phyloP scores from a whole-genome alignment of 768 basidiomycete species.

The Fomitopsis serialis region DNA sequence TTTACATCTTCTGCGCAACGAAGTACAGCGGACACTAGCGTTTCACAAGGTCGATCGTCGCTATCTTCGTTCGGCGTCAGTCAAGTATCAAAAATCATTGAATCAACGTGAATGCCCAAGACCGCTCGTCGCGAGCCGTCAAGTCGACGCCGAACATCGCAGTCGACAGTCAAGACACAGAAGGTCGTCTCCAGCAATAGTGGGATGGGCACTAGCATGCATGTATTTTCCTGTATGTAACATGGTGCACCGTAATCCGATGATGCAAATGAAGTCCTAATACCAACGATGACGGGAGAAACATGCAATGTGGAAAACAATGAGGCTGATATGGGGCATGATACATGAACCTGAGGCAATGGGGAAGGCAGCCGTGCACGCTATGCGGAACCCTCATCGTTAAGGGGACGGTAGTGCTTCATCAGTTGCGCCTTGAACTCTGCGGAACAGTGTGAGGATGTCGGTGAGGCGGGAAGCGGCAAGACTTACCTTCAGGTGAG shows the following conservation, averaged over 20 bases:
- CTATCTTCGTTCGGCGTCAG: too few species aligned
- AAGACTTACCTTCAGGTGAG: constrained; percentile 51
- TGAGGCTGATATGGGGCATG: constrained; percentile 8
- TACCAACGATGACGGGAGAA: background rate
- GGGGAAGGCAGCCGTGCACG: background rate
- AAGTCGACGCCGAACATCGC: too few species aligned
- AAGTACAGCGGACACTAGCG: too few species aligned
- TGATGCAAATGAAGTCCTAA: background rate
- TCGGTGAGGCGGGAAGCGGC: constrained; percentile 3
- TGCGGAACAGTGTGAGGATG: constrained; percentile 22
- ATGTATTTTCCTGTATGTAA: too few species aligned
- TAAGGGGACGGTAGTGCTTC: constrained; percentile 61
- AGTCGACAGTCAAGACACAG: too few species aligned
- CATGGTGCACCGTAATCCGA: background rate
- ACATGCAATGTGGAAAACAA: background rate
- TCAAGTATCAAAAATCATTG: too few species aligned
- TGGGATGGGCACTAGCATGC: too few species aligned
- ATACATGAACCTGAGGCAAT: background rate
- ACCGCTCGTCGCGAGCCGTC: too few species aligned
- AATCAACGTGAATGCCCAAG: too few species aligned
- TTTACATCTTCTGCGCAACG: too few species aligned
- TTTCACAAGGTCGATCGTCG: too few species aligned
- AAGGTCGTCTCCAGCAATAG: too few species aligned
- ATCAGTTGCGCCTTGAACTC: constrained; percentile 70
- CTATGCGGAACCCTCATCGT: constrained; percentile 28